Base-by-base conservation (phyloP, 2,329 filamentous ascomycete species). In the Dendryphion nanum region DNA sequence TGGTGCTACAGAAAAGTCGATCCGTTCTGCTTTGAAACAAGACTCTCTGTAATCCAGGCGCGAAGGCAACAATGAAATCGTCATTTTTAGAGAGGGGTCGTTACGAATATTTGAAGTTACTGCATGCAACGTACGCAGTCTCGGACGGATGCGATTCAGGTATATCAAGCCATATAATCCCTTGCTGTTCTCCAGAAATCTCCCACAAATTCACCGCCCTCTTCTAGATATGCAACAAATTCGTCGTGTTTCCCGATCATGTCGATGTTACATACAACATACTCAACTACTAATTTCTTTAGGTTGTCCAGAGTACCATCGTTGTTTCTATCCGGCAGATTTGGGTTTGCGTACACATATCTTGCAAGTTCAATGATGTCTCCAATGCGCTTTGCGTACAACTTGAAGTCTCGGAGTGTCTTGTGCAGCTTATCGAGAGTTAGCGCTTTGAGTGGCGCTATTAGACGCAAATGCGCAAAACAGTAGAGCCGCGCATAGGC, bases 401-500 rank as follows among this genome's bases (percentile, higher is more conserved):
- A 34, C 15, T 51, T 31, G 40, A 63, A 63, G 4, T 8, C 17
- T 7, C 48, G 28, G 2, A 64, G 45, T 3, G 55, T 58, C 13
- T 40, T 44, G 28, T 62, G 53, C n/a, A 63, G 41, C 30, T 57
- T 63, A n/a, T 55, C 13, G 2, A 64, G 41, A 2, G 47, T 39
- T 4, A 61, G 44, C 1, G 38, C 39, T 29, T 45, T 53, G 2
- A 64, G 52, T 16, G 52, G 48, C 3, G 37, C 19, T 4, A 61
- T 45, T 18, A 59, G 42, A 8, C 41, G 46, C 38, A 54, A 36
- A 8, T 50, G 41, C 1, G 59, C 53, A 33, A 64, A 51, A 0
- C 40, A 48, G 32, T 63, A 64, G 1, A 64, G 45, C 3, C 50
- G 50, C 14, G 58, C 57, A 28, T 64, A 55, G 6, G 55, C 59